Percentiles rank a stretch among this genome's conserved stretches.
Conservation (phyloP, 148 eudicot species). For the Silene uniflora region DNA sequence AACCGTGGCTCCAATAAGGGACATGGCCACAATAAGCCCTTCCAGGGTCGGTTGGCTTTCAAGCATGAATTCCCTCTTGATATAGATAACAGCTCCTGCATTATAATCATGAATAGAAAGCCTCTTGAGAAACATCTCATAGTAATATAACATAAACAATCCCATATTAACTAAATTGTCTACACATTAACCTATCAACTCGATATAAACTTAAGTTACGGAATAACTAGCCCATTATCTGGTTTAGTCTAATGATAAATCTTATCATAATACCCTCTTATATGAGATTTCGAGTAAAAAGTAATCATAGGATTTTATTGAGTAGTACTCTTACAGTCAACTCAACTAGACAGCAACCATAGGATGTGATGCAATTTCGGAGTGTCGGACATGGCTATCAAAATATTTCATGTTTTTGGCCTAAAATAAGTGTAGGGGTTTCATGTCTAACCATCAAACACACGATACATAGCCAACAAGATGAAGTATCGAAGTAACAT, state of each 20-base stretch:
- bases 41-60: conserved; percentile 68
- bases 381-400: background rate
- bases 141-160: no score
- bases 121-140: background rate
- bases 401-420: background rate
- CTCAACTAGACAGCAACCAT: background rate
- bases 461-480: background rate
- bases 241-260: background rate
- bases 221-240: background rate
- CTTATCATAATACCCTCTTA: background rate
- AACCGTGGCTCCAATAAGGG: conserved; percentile 80
- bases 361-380: background rate
- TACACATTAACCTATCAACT: background rate
- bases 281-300: no score
- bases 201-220: background rate
- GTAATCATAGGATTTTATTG: background rate
- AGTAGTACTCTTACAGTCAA: background rate
- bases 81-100: conserved; percentile 80
- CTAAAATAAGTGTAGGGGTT: background rate
- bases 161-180: background rate
- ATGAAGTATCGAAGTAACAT: background rate
- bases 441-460: background rate
- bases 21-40: conserved; percentile 89
- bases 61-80: conserved; percentile 77
- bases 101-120: conserved; percentile 14